Base-by-base conservation (phyloP, 176 grass and related monocot genomes). In the Eremochloa ophiuroides region DNA sequence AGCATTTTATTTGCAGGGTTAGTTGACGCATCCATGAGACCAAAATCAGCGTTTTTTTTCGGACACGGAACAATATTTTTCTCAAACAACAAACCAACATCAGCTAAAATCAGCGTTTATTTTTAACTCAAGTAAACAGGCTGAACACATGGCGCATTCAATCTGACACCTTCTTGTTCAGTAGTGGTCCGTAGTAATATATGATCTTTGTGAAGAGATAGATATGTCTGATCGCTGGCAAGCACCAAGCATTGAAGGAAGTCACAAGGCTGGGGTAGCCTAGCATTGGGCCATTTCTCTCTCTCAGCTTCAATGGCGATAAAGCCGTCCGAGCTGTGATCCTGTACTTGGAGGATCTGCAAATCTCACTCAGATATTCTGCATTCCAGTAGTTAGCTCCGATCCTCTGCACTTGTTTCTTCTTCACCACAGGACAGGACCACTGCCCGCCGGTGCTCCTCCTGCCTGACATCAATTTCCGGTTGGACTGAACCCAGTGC, bases 331-430 rank as follows among this genome's bases (percentile, higher is more conserved):
- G 5, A 42, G 11, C 29, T 82, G 73, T 28, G 5, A 77, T 43
- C 41, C 27, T 82, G 82, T 77, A 89, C 78, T 82, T 66, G 26
- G 71, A 81, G 63, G 82, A 82, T 85, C 33, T 85, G 46, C 71
- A 65, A 38, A 81, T 69, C 65, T n/a, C n/a, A n/a, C n/a, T n/a
- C n/a, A n/a, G n/a, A n/a, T 66, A 38, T 67, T 66, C 14, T 44
- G 18, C 41, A 68, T 33, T 81, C 22, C 22, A 81, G 76, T 23
- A 25, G 50, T 50, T 62, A 53, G 23, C 69, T 39, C 63, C 66
- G 22, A 34, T 43, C 20, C 46, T 66, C 34, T 34, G 34, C 26
- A 35, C 50, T 41, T 43, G 8, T 59, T 73, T 66, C 71, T 43
- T 39, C 25, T 56, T 55, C 18, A 40, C 18, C 50, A 31, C 67